Evolutionary conservation across 805 yeast species (phyloP), one percentile per base, ranked within the genome.

Genomic region (Lipomyces orientalis): DNA sequence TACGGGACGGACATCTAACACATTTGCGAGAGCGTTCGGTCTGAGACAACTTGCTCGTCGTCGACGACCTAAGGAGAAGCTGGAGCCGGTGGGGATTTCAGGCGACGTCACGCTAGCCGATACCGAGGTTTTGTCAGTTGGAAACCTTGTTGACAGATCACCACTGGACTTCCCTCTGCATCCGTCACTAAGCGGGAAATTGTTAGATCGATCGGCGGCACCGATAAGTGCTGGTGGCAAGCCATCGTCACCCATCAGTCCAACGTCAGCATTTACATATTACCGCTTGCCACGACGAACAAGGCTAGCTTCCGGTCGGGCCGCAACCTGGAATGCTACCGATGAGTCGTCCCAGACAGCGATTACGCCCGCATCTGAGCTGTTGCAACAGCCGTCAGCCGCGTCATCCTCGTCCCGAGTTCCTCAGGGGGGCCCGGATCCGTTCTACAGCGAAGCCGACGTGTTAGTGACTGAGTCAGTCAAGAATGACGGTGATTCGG

Each of bases 11-110:
- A 43, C 61, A 10, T 62, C 69, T 16, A 61, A 58, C 39, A 60
- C 71, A 16, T 68, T 69, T 51, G 67, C 57, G 25, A 62, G 67
- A 1, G 71, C 68, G 4, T 62, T 71, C 39, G 73, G 73, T 2
- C 52, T 69, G n/a, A 70, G 71, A n/a, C 73, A 71, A 51, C 64
- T 71, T 7, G 68, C 72, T 3, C 61, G 65, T 6, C 73, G 73
- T 7, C 51, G 71, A 19, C 51, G 34, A 6, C 64, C 68, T 9
- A 56, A 57, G 29, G 66, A 67, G 57, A 65, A 64, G 43, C 29
- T 51, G 7, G 49, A 8, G 22, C 22, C 49, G 22, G n/a, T n/a
- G 22, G 49, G n/a, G 49, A 16, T 43, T 43, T 43, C 49, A 1
- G 49, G 49, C 22, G 67, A 60, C 19, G 52, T 31, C 6, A 56